Evolutionary conservation across 345 rosid genomes (phyloP).

Genomic region (Brassica carinata): DNA sequence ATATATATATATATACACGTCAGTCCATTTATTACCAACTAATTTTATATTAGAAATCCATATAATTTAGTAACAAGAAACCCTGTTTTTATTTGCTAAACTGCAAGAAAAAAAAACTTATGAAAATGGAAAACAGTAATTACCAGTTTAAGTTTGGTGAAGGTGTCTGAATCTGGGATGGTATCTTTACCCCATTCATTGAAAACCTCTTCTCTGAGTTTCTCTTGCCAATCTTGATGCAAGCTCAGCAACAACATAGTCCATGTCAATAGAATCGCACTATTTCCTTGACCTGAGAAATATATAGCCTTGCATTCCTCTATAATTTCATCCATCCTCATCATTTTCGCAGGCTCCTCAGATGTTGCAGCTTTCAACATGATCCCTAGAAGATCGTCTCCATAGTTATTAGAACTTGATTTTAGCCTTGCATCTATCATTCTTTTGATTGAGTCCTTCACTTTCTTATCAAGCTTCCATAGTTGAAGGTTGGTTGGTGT

Average conservation of each 20-base stretch:
- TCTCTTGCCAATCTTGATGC: slow-evolving; percentile 14
- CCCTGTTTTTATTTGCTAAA: too few species aligned
- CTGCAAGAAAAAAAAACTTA: not conserved
- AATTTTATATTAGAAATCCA: too few species aligned
- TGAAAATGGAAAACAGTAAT: not conserved
- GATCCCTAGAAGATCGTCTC: slow-evolving; percentile 5
- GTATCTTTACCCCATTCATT: slow-evolving; percentile 1
- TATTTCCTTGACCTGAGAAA: not conserved
- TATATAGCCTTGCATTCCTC: slow-evolving; percentile 3
- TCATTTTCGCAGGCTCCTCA: not conserved
- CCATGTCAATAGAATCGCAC: not conserved
- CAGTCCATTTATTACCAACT: too few species aligned
- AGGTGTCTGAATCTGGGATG: not conserved
- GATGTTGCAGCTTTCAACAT: slow-evolving; percentile 14
- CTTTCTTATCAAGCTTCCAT: slow-evolving; percentile 6
- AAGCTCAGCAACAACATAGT: not conserved
- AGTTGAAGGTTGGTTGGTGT: slow-evolving; percentile 1
- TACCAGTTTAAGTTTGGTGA: slow-evolving; percentile 11
- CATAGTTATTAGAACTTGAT: not conserved
- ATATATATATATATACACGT: too few species aligned
- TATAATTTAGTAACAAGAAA: too few species aligned
- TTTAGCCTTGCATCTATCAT: slow-evolving; percentile 4
- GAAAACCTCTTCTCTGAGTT: slow-evolving; percentile 10
- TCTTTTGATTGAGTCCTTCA: not conserved
- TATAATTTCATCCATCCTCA: not conserved